Percentiles rank a stretch among this genome's conserved stretches.
These are phyloP conservation scores for Picochlorum sp. DNA, from an alignment of 139 green algal genomes.

Conservation along the genomic window DNA sequence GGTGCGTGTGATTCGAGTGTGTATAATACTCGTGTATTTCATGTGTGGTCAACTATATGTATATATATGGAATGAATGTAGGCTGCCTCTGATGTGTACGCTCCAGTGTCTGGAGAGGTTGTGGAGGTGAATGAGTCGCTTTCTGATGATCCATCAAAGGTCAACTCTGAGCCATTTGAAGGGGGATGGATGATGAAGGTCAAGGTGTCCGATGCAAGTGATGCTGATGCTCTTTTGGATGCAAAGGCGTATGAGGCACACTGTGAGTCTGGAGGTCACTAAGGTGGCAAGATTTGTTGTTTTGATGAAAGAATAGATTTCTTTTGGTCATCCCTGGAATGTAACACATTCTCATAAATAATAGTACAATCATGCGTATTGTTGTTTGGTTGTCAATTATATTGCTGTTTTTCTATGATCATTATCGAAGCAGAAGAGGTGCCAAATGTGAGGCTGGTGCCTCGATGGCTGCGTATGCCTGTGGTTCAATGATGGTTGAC, in stretches of 20 bases:
- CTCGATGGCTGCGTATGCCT: too few species aligned
- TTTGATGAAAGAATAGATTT: too few species aligned
- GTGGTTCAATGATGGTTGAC: too few species aligned
- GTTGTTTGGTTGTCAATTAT: too few species aligned
- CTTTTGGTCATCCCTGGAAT: too few species aligned
- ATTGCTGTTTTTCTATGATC: too few species aligned
- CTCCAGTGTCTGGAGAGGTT: constrained; percentile 81
- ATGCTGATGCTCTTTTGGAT: constrained; percentile 72
- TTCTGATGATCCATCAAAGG: constrained; percentile 55
- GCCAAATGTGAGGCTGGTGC: too few species aligned
- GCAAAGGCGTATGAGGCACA: constrained; percentile 67
- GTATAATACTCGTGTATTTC: too few species aligned
- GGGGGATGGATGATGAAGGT: constrained; percentile 96
- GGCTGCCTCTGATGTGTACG: constrained; percentile 92
- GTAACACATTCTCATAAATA: too few species aligned
- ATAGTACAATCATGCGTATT: too few species aligned
- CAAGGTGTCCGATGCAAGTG: constrained; percentile 69
- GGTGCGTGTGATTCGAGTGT: constrained; percentile 24
- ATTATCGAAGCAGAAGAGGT: too few species aligned
- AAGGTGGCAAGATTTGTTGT: too few species aligned
- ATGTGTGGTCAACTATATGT: background rate
- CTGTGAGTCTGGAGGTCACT: constrained; percentile 26
- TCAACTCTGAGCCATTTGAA: constrained; percentile 78
- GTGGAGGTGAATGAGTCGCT: constrained; percentile 75
- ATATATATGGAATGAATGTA: constrained; percentile 17